A percentile compares a stretch with the other conserved stretches of the same genome.
Evolutionary conservation across 2,329 filamentous ascomycete species (phyloP).

Genomic region (Botrytis galanthina): DNA sequence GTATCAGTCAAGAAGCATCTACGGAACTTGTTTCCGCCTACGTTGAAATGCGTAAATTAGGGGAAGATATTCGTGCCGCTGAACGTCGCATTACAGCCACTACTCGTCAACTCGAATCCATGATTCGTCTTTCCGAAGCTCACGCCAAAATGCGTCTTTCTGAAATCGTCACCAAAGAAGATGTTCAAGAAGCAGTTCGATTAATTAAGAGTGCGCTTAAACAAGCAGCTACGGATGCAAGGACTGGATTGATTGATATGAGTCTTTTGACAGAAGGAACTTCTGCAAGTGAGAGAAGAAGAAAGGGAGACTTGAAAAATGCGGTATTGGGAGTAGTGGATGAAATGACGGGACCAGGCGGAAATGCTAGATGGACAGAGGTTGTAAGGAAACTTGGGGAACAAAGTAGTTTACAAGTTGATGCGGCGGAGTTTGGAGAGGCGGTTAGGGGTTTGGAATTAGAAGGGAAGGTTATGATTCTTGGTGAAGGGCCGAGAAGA

Average conservation of each 20-base stretch:
- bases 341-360: conserved; percentile 69
- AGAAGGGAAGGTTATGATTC: conserved; percentile 77
- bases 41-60: conserved; percentile 91
- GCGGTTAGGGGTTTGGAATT: conserved; percentile 76
- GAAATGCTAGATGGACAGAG: conserved; percentile 74
- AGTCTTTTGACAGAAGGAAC: conserved; percentile 92
- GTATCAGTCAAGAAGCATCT: conserved; percentile 76
- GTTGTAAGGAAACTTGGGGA: conserved; percentile 72
- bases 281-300: conserved; percentile 77
- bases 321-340: conserved; percentile 74
- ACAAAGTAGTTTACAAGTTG: conserved; percentile 66
- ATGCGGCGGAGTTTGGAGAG: conserved; percentile 78
- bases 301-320: conserved; percentile 79
- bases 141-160: conserved; percentile 97
- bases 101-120: conserved; percentile 92
- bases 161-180: conserved; percentile 68
- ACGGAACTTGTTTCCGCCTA: conserved; percentile 82
- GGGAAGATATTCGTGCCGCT: conserved; percentile 78
- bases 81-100: conserved; percentile 98
- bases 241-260: conserved; percentile 95
- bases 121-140: conserved; percentile 95
- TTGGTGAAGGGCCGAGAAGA: conserved; percentile 81
- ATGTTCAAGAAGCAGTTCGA: conserved; percentile 87
- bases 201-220: conserved; percentile 93
- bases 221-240: conserved; percentile 90